Conservation (phyloP, 106 monocot genomes). For the Platanthera zijinensis region DNA sequence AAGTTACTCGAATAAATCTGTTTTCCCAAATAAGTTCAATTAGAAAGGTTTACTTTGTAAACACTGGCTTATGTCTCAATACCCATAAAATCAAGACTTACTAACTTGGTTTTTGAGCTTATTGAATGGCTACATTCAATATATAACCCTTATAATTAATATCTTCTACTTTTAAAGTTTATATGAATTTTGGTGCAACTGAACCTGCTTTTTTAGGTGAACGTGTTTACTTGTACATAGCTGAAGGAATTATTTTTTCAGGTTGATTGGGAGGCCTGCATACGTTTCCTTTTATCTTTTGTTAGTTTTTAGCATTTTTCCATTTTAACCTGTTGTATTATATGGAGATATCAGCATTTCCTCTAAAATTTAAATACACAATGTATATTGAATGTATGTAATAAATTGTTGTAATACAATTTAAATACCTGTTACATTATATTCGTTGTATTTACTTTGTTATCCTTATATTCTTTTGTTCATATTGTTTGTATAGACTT, state of each 20-base stretch:
- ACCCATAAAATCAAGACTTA: background rate
- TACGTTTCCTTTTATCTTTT: background rate
- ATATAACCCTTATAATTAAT: background rate
- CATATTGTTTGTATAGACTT: no score
- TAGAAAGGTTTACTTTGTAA: background rate
- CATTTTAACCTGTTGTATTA: background rate
- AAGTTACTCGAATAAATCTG: constrained; percentile 23
- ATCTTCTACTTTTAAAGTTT: background rate
- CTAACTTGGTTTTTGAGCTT: background rate
- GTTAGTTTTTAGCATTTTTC: background rate
- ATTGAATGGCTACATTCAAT: background rate
- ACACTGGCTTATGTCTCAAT: background rate
- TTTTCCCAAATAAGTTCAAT: background rate
- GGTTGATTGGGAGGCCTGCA: background rate
- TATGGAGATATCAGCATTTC: background rate
- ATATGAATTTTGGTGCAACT: background rate
- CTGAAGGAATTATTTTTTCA: background rate
- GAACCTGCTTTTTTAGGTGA: background rate
- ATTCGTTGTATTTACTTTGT: background rate
- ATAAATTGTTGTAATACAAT: background rate
- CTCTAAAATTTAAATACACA: background rate
- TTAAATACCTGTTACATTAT: background rate
- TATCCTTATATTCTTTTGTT: no score
- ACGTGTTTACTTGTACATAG: background rate
- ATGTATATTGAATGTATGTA: background rate